Conservation (phyloP, 2,329 filamentous ascomycete species). For the Fonsecaea pugnacius region DNA sequence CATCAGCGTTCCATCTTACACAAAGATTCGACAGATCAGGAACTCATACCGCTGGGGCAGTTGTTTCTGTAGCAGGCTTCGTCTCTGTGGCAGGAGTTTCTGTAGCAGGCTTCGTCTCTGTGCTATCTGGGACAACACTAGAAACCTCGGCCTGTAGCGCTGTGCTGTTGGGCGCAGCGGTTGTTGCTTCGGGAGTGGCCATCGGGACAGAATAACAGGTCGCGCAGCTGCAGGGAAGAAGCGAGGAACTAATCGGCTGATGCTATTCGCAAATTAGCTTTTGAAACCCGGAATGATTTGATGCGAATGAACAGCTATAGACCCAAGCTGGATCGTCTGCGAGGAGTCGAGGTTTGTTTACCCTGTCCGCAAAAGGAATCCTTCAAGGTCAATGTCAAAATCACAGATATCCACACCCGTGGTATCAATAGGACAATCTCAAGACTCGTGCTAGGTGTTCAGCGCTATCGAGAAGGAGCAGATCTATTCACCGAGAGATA, state of each 20-base stretch:
- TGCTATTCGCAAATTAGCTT: background rate
- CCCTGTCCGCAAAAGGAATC: background rate
- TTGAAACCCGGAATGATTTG: background rate
- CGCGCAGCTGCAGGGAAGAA: background rate
- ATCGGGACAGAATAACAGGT: background rate
- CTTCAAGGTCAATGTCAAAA: background rate
- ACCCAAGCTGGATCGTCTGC: background rate
- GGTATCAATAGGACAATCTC: background rate
- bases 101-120: slow-evolving; percentile 6
- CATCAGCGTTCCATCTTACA: slow-evolving; percentile 17
- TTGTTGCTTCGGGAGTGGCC: slow-evolving; percentile 19
- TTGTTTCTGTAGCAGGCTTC: slow-evolving; percentile 4
- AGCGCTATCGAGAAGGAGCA: background rate
- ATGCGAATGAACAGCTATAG: background rate
- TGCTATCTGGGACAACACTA: slow-evolving; percentile 20
- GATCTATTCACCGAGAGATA: background rate
- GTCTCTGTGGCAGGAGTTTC: background rate
- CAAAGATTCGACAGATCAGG: no score
- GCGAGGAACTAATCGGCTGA: background rate
- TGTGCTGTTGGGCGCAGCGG: slow-evolving; percentile 30
- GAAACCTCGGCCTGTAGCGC: slow-evolving; percentile 27
- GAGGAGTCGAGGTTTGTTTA: background rate
- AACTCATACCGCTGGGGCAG: slow-evolving; percentile 9
- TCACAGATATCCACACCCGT: background rate
- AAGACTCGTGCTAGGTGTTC: background rate